Evolutionary conservation across 2,329 filamentous ascomycete genomes (phyloP), one percentile per base, ranked within the genome.

Genomic region (Arthrobotrys pseudoclavata): DNA sequence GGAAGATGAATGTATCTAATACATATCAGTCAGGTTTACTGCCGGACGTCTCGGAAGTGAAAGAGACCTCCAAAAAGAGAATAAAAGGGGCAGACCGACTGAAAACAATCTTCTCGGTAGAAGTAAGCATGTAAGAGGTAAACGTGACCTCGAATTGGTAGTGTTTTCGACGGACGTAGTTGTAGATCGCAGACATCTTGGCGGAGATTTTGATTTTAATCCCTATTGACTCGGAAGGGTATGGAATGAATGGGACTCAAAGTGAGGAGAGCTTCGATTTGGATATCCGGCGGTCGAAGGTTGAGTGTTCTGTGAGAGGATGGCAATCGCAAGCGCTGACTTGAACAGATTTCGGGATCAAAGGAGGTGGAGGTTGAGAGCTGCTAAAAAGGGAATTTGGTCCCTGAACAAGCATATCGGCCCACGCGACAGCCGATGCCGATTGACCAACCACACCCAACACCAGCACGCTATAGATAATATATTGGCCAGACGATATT

Each of bases 81-180:
- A 15, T 20, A 6, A 60, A 34, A 76, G 70, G 18, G 47, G 3
- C 34, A 61, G 63, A 85, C 93, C 72, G 88, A 98, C 96, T 98
- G 85, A 98, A 97, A 82, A 97, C 91, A 85, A 97, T 95, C 84
- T 97, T 97, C 87, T 99, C 96, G 64, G 92, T 94, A 0, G 94
- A 92, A 42, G 94, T 97, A 82, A 97, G 91, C 92, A 99, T 98
- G 87, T 99, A 98, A 26, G 98, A 89, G 78, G 92, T 91, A 85
- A 96, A 96, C 12, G 95, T 97, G 84, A 98, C 95, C 86, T 99
- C 96, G 84, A 98, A 94, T 87, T 98, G 96, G 87, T 98, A 97
- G 84, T 94, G 91, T 88, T 99, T 99, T 84, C 94, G 89, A 85
- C 94, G 91, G 81, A 98, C 87, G 93, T 94, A 97, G 84, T 91